A percentile compares a stretch with the other conserved stretches of the same genome.
Evolutionary conservation across 2,329 filamentous ascomycete genomes (phyloP).

Genomic region (Trichoderma afroharzianum): DNA sequence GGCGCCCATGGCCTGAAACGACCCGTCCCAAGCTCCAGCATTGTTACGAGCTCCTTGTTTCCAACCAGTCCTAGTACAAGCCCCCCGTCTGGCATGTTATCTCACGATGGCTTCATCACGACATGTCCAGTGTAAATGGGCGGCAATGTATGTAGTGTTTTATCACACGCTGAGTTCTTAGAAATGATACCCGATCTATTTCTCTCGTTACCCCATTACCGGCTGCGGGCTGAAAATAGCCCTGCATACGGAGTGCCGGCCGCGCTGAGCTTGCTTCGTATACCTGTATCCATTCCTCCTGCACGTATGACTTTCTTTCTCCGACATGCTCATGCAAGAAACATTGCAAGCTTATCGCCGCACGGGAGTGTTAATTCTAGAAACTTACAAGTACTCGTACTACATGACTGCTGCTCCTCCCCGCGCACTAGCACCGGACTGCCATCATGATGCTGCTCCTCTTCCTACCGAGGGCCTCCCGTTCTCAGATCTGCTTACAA

Average conservation of each 20-base stretch:
- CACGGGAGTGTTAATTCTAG: background rate
- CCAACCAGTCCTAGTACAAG: background rate
- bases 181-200: background rate
- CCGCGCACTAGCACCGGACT: background rate
- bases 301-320: background rate
- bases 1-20: constrained; percentile 10
- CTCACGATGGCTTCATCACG: background rate
- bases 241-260: background rate
- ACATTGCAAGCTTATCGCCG: background rate
- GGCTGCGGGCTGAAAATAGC: background rate
- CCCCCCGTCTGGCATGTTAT: background rate
- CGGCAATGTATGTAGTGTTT: background rate
- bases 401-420: background rate
- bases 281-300: background rate
- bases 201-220: background rate
- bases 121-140: background rate
- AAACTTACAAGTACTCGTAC: background rate
- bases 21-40: background rate
- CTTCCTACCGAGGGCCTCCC: background rate
- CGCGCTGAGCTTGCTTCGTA: background rate
- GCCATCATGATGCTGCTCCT: background rate
- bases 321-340: background rate
- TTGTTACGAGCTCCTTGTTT: background rate
- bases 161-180: background rate
- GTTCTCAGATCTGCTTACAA: background rate